Evolutionary conservation across 768 basidiomycete species (phyloP).

Genomic region (Tephrocybe sp.): DNA sequence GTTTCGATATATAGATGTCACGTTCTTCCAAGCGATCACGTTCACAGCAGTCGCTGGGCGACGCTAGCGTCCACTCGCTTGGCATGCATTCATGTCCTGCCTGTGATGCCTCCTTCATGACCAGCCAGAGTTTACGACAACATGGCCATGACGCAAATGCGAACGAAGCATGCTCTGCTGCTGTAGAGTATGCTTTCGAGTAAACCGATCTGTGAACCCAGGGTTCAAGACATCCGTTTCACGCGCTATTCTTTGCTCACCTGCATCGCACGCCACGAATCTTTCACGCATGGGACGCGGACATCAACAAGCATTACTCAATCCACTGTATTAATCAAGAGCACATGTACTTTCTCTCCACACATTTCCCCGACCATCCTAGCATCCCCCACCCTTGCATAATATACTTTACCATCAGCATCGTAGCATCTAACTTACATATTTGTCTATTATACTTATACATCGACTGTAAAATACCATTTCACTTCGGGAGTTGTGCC

Average conservation of each 20-base stretch:
- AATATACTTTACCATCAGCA: slow-evolving; percentile 12
- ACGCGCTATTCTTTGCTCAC: slow-evolving; percentile 1
- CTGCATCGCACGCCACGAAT: slow-evolving; percentile 11
- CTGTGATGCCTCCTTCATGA: slow-evolving; percentile 67
- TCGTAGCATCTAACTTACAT: slow-evolving; percentile 13
- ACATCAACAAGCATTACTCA: slow-evolving; percentile 14
- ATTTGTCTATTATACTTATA: slow-evolving; percentile 14
- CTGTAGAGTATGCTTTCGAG: slow-evolving; percentile 77
- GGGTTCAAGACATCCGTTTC: slow-evolving; percentile 6
- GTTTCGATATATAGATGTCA: slow-evolving; percentile 37
- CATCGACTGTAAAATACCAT: slow-evolving; percentile 2
- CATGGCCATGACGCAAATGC: slow-evolving; percentile 55
- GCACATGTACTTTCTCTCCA: slow-evolving; percentile 14
- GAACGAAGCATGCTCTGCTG: slow-evolving; percentile 72
- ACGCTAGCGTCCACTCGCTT: slow-evolving; percentile 38
- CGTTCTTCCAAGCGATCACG: slow-evolving; percentile 61
- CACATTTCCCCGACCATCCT: slow-evolving; percentile 6
- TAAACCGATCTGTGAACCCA: slow-evolving; percentile 7
- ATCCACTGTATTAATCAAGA: slow-evolving; percentile 18
- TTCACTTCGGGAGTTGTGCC: neutral
- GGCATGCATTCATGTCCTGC: slow-evolving; percentile 69
- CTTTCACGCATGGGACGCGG: slow-evolving; percentile 8
- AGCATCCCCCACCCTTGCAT: slow-evolving; percentile 19
- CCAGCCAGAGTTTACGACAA: slow-evolving; percentile 56
- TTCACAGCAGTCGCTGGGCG: slow-evolving; percentile 32